Evolutionary conservation across 2,329 filamentous ascomycete species (phyloP).

Genomic region (Curvularia hawaiiensis): DNA sequence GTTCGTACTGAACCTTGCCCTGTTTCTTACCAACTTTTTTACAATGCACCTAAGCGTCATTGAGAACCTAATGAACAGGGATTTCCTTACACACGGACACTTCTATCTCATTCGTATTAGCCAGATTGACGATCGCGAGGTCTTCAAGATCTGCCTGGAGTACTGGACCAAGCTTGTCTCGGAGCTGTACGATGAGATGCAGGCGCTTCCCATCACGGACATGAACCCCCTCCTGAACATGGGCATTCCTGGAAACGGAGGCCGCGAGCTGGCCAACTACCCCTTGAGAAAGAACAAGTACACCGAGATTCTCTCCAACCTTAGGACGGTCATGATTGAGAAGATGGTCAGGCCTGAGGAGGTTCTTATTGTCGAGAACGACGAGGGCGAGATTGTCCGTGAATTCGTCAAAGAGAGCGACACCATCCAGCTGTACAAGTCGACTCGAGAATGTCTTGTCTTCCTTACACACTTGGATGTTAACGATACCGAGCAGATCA

Average conservation of each 20-base stretch:
- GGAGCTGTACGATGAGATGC: conserved; percentile 99
- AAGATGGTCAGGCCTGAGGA: conserved; percentile 99
- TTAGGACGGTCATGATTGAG: conserved; percentile 98
- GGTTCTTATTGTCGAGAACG: conserved; percentile 98
- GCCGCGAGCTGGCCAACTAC: conserved; percentile 88
- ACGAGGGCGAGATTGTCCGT: conserved; percentile 97
- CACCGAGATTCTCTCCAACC: conserved; percentile 87
- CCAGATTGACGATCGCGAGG: conserved; percentile 97
- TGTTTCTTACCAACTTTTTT: conserved; percentile 98
- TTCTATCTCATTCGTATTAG: conserved; percentile 98
- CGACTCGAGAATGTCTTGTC: conserved; percentile 93
- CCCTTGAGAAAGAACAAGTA: conserved; percentile 98
- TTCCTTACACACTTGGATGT: conserved; percentile 98
- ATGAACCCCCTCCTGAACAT: conserved; percentile 87
- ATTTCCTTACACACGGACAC: conserved; percentile 94
- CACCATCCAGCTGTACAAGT: conserved; percentile 99
- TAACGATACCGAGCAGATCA: conserved; percentile 96
- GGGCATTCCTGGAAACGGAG: conserved; percentile 77
- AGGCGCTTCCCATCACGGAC: conserved; percentile 90
- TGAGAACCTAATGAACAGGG: conserved; percentile 92
- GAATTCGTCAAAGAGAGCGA: conserved; percentile 99
- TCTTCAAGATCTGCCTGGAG: conserved; percentile 99
- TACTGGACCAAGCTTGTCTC: conserved; percentile 99
- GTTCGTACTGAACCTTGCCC: conserved; percentile 93
- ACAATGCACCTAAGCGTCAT: conserved; percentile 91